phyloP scores from a whole-genome alignment of 148 eudicot genomes.

The Fagopyrum homotropicum region DNA sequence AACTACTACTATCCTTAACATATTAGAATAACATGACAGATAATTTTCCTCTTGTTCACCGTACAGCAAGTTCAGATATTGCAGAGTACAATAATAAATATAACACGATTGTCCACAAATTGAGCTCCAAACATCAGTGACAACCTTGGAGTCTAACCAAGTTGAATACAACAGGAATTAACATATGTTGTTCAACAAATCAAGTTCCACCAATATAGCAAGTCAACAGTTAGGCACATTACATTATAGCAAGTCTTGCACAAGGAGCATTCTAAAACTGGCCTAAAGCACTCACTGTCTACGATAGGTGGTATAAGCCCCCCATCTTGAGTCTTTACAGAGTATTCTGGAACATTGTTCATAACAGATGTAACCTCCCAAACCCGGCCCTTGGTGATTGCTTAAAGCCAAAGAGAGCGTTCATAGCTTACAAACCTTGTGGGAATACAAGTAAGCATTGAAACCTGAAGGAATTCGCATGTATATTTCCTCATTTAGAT shows the following conservation, averaged over 20 bases:
- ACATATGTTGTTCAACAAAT: neutral
- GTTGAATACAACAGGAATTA: neutral
- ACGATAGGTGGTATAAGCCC: neutral
- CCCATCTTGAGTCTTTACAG: neutral
- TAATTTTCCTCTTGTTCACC: neutral
- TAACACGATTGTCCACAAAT: neutral
- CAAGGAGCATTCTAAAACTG: neutral
- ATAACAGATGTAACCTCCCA: too few relatives aligned
- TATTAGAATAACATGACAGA: neutral
- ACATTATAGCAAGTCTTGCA: neutral
- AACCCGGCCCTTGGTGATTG: too few relatives aligned
- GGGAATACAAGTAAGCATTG: too few relatives aligned
- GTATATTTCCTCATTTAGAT: too few relatives aligned
- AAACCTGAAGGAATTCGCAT: too few relatives aligned
- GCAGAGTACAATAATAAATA: neutral
- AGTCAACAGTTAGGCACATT: neutral
- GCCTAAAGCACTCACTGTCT: conserved; percentile 1
- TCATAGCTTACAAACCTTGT: too few relatives aligned
- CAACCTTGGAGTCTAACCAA: neutral
- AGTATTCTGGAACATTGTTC: too few relatives aligned
- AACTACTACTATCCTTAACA: neutral
- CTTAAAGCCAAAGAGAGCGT: too few relatives aligned
- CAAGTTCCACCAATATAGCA: neutral
- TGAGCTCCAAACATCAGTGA: neutral
- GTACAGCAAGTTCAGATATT: neutral